Conservation (phyloP, 2,329 filamentous ascomycete species). For the Xylaria sp. region DNA sequence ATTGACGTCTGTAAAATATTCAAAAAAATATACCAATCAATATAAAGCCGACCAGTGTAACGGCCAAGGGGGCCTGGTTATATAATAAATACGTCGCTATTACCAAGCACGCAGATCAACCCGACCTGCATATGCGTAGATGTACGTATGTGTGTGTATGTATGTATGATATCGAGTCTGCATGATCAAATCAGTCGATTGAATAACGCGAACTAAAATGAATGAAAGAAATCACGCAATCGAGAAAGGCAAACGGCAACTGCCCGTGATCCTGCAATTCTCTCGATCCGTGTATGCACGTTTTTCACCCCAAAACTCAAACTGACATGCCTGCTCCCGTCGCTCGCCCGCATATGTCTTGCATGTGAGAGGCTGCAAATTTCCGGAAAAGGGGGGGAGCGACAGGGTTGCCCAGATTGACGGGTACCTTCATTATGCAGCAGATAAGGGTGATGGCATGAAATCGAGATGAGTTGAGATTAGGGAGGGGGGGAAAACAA, state of each 20-base stretch:
- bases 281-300: slow-evolving; percentile 23
- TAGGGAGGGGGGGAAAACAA: background rate
- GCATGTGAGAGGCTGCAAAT: slow-evolving; percentile 12
- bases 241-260: slow-evolving; percentile 29
- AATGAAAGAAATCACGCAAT: slow-evolving; percentile 23
- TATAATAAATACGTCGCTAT: slow-evolving; percentile 11
- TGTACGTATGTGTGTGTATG: background rate
- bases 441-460: background rate
- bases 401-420: background rate
- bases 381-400: background rate
- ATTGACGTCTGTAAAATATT: background rate
- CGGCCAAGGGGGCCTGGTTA: background rate
- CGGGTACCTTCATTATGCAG: background rate
- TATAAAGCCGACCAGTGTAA: no score
- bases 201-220: background rate
- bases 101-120: background rate
- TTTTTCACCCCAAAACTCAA: slow-evolving; percentile 13
- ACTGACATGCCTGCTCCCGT: slow-evolving; percentile 9
- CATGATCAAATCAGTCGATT: slow-evolving; percentile 1
- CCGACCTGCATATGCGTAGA: slow-evolving; percentile 1
- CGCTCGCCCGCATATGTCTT: slow-evolving; percentile 30
- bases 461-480: background rate
- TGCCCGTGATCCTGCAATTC: slow-evolving; percentile 36
- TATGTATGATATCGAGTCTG: background rate
- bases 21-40: background rate